Base-by-base conservation (phyloP, 2,329 filamentous ascomycete species). In the Cladosporium phlei region DNA sequence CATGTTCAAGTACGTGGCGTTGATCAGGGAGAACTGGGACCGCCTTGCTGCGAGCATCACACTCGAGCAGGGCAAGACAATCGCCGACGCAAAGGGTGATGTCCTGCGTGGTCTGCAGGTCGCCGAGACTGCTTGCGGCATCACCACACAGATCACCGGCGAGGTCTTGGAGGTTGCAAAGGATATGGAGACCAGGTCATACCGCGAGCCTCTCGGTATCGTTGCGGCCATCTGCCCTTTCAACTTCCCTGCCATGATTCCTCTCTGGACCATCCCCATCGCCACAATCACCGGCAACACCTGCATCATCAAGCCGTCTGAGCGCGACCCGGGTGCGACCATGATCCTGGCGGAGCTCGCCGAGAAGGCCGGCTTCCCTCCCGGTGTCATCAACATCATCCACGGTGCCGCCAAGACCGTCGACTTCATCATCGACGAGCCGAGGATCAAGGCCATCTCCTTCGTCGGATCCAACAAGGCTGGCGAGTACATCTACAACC, bases 171-270 rank as follows among this genome's bases (percentile, higher is more conserved):
- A 93, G 72, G 87, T 93, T 10, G 80, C 86, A 46, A 90, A 88
- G 75, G 87, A 93, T 61, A 93, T 93, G 87, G 87, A 93, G 74
- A 93, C 87, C 22, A 74, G 86, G 62, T 85, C 80, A 50, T 93
- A 93, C 67, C 79, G 81, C 52, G 87, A 93, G 75, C 86, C 87
- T 50, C 70, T 93, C 61, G 87, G 87, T 46, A 83, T 93, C 25
- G 82, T 86, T 33, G 86, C 86, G 48, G 85, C 87, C 49, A 93
- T 93, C 57, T 93, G 87, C 74, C 87, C 87, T 2, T 93, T 93
- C 65, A 93, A 93, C 74, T 93, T 93, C 71, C 87, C 87, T 33
- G 87, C 87, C 58, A 94, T 94, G 87, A 93, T 94, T 66, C 88
- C 87, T 3, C 76, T 94, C n/a, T 94, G 87, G 87, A 88, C 80